Base-by-base conservation (phyloP, 1,284 basidiomycete species). In the Trichosporon sp. region DNA sequence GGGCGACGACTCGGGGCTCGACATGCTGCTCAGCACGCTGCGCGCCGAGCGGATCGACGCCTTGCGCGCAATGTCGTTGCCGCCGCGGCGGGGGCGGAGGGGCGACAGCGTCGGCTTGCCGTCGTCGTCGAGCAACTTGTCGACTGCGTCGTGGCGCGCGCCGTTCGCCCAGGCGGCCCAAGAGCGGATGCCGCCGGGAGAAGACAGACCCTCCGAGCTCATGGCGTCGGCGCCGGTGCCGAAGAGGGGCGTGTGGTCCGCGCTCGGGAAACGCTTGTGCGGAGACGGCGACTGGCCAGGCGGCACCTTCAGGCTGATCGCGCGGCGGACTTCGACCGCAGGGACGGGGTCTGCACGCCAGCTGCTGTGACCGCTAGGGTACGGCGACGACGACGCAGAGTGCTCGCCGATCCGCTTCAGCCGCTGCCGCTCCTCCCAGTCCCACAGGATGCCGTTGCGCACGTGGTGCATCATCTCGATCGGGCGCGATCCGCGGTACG, bases 391-490 rank as follows among this genome's bases (percentile, higher is more conserved):
- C 25, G 25, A n/a, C 3, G 16, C 25, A 5, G 49, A 54, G 25
- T 16, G 16, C 49, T 54, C 49, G 13, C 66, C 66, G 33, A 68
- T 61, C 14, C 66, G 66, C n/a, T 32, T n/a, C 46, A 68, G 59
- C 13, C 52, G 40, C 13, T 52, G 29, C 5, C 78, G 61, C 63
- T 82, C 81, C 56, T 83, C 81, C 66, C 76, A 82, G 27, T 72
- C 76, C 82, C 81, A 84, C 52, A 82, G 79, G 3, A 71, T 80
- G 19, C 82, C 83, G 34, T 76, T 73, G 16, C 76, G 71, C 16
- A 83, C 81, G 64, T 79, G 76, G 62, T 81, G 73, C 79, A 82
- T 81, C 69, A 81, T 77, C 70, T 83, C 82, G 27, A 81, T 69
- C 0, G 76, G 70, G 10, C 82, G 72, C 6, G 71, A 64, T 13